Conservation (phyloP, 140 eudicot species). For the Flaveria floridana region DNA sequence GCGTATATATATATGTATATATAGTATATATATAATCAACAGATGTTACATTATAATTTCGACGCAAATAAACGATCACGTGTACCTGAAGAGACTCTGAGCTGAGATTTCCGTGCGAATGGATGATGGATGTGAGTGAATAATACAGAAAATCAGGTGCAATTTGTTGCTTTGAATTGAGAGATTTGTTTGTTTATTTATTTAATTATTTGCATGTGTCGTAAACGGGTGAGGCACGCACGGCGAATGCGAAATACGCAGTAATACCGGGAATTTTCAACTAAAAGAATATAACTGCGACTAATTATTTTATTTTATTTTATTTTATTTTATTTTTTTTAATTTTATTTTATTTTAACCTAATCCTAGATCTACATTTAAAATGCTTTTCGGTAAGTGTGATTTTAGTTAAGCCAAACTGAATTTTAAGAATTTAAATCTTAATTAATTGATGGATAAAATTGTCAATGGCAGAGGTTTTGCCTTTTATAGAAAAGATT, state of each 20-base stretch:
- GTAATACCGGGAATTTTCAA: too few species aligned
- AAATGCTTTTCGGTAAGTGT: neutral
- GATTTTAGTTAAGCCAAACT: neutral
- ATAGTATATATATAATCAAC: neutral
- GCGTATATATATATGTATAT: too few species aligned
- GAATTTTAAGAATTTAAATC: too few species aligned
- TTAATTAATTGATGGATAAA: too few species aligned
- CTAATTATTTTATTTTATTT: too few species aligned
- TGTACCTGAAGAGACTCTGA: neutral
- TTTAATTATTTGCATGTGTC: slow-evolving; percentile 33
- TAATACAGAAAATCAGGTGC: neutral
- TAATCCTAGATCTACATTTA: too few species aligned
- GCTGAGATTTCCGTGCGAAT: slow-evolving; percentile 23
- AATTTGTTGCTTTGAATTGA: neutral
- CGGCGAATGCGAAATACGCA: neutral
- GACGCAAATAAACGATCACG: neutral
- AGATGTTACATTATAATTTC: neutral
- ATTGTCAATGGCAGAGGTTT: too few species aligned
- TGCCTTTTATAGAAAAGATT: too few species aligned
- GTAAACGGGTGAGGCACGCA: slow-evolving; percentile 18
- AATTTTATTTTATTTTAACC: too few species aligned
- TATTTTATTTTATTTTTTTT: too few species aligned
- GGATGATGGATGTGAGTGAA: neutral
- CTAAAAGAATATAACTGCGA: too few species aligned
- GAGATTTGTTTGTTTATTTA: neutral